Conservation (phyloP, 495 filamentous ascomycete species). For the Lentithecium fluviatile region DNA sequence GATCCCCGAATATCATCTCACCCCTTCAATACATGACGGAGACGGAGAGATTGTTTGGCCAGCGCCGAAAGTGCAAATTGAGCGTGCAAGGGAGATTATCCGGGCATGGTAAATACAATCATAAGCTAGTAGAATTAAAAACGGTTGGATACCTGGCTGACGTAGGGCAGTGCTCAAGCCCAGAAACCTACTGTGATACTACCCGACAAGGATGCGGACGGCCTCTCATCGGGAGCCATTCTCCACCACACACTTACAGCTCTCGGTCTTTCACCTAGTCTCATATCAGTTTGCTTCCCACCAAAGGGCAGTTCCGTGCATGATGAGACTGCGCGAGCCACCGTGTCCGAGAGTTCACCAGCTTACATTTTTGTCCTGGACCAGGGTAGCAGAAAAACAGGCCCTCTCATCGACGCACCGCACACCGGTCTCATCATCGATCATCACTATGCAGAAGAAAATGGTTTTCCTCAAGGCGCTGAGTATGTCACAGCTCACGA, state of each 20-base stretch:
- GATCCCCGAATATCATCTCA: slow-evolving; percentile 43
- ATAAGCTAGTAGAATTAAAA: neutral
- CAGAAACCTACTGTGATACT: slow-evolving; percentile 48
- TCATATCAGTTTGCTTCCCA: slow-evolving; percentile 55
- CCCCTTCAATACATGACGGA: slow-evolving; percentile 41
- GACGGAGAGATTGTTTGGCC: slow-evolving; percentile 54
- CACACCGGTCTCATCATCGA: slow-evolving; percentile 56
- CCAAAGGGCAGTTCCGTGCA: slow-evolving; percentile 54
- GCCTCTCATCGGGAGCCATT: slow-evolving; percentile 58
- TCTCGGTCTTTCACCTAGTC: slow-evolving; percentile 48
- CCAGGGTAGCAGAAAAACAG: slow-evolving; percentile 55
- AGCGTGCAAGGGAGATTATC: slow-evolving; percentile 48
- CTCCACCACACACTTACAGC: slow-evolving; percentile 53
- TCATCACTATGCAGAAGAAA: slow-evolving; percentile 52
- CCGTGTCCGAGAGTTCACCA: slow-evolving; percentile 49
- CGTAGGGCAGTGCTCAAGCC: slow-evolving; percentile 29
- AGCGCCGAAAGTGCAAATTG: slow-evolving; percentile 52
- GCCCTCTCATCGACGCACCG: slow-evolving; percentile 48
- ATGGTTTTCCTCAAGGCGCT: slow-evolving; percentile 53
- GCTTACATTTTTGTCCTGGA: slow-evolving; percentile 59
- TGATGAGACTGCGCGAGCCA: slow-evolving; percentile 46
- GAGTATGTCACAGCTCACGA: slow-evolving; percentile 54
- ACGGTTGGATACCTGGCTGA: neutral
- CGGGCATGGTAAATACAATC: slow-evolving; percentile 51
- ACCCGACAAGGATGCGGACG: slow-evolving; percentile 64